phyloP scores from a whole-genome alignment of 192 early-diverging fungal species.

The Chytriomyces confervae region DNA sequence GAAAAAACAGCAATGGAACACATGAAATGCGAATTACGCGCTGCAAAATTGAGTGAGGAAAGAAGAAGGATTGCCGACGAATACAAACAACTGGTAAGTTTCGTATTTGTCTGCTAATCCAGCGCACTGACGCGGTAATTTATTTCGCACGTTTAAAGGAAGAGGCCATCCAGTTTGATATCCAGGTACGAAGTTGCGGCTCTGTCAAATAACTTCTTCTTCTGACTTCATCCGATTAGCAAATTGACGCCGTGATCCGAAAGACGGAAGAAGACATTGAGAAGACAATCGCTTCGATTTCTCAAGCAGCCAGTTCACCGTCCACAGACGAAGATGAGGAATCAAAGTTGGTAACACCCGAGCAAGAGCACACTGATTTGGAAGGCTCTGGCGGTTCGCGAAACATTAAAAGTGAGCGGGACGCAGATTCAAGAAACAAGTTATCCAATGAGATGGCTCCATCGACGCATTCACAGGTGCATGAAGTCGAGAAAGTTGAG shows the following conservation, averaged over 20 bases:
- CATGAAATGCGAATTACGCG: not conserved
- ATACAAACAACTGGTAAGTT: constrained; percentile 4
- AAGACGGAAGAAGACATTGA: not conserved
- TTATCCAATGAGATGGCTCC: too few relatives aligned
- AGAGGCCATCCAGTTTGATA: not conserved
- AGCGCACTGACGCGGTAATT: too few relatives aligned
- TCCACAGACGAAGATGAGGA: not conserved
- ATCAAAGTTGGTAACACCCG: too few relatives aligned
- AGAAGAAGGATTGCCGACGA: not conserved
- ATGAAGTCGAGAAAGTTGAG: too few relatives aligned
- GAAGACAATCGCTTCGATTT: not conserved
- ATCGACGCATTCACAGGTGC: too few relatives aligned
- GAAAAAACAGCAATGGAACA: not conserved
- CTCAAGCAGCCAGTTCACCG: too few relatives aligned
- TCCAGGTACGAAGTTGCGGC: not conserved
- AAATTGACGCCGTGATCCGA: not conserved
- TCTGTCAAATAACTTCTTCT: not conserved
- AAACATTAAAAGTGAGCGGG: too few relatives aligned
- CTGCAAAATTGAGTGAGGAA: not conserved
- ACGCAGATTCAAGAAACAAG: too few relatives aligned
- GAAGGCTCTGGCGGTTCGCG: too few relatives aligned
- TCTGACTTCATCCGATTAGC: not conserved
- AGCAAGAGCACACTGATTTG: too few relatives aligned
- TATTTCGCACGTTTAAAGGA: not conserved
- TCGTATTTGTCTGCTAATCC: not conserved